phyloP scores from a whole-genome alignment of 345 rosid genomes.

The Populus alba region DNA sequence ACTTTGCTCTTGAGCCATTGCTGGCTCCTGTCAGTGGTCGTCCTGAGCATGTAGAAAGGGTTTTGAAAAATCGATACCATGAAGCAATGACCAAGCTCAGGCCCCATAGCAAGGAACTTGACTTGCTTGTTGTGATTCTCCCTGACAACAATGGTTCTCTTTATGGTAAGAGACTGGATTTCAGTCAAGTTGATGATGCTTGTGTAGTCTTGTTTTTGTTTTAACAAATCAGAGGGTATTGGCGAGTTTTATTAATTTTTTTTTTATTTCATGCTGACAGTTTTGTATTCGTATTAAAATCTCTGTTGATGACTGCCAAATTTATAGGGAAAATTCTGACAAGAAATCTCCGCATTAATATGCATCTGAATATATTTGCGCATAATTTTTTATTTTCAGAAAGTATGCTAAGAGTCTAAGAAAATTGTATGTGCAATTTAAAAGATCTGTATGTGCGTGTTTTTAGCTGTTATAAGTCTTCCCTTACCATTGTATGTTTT shows the following conservation, averaged over 20 bases:
- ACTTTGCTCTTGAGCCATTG: conserved; percentile 71
- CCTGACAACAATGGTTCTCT: conserved; percentile 98
- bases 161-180: conserved; percentile 55
- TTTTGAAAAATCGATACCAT: conserved; percentile 72
- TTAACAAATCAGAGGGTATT: background rate
- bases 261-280: background rate
- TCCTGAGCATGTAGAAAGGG: conserved; percentile 91
- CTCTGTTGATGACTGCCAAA: background rate
- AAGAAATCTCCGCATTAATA: background rate
- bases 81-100: conserved; percentile 72
- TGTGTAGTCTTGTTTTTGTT: background rate
- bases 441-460: background rate
- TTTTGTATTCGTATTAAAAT: background rate
- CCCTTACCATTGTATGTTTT: background rate
- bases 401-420: too few species aligned
- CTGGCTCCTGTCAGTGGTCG: conserved; percentile 64
- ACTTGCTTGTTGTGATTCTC: conserved; percentile 86
- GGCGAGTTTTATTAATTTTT: background rate
- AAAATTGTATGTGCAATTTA: too few species aligned
- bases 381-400: background rate
- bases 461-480: background rate
- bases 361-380: background rate
- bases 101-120: conserved; percentile 71
- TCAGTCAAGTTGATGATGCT: background rate
- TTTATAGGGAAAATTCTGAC: background rate